Conservation (phyloP, 768 basidiomycete species). For the Podaxis sp. region DNA sequence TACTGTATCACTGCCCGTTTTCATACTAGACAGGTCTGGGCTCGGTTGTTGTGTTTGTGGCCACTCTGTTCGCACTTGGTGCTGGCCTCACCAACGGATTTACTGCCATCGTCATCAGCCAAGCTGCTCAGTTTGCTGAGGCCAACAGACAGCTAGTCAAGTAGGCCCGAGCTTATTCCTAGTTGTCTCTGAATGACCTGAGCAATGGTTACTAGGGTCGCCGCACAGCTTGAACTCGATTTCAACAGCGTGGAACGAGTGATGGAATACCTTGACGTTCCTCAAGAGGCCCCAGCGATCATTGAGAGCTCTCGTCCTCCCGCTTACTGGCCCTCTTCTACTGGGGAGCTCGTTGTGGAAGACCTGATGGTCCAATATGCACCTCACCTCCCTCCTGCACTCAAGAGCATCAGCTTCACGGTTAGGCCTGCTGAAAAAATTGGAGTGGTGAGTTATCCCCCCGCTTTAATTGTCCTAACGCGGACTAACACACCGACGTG, state of each 20-base stretch:
- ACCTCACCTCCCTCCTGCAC: conserved; percentile 56
- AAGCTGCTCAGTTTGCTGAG: conserved; percentile 69
- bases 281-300: conserved; percentile 66
- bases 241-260: conserved; percentile 78
- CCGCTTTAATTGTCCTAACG: background rate
- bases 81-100: conserved; percentile 56
- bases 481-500: background rate
- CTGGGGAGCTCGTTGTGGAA: conserved; percentile 57
- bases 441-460: conserved; percentile 51
- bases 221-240: conserved; percentile 70
- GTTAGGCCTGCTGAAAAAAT: conserved; percentile 66
- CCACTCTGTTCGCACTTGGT: conserved; percentile 68
- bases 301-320: conserved; percentile 59
- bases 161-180: conserved; percentile 26
- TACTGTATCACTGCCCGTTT: background rate
- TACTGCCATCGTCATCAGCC: conserved; percentile 70
- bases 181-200: background rate
- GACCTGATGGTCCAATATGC: conserved; percentile 63
- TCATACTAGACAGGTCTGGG: conserved; percentile 49
- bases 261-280: conserved; percentile 65
- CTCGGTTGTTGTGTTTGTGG: conserved; percentile 66
- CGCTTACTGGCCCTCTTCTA: conserved; percentile 68
- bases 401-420: conserved; percentile 57
- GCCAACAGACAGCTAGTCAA: conserved; percentile 65
- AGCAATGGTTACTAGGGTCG: conserved; percentile 40